A percentile compares a stretch with the other conserved stretches of the same genome.
Conservation (phyloP, 2,329 filamentous ascomycete genomes). For the Penicillium decumbens region DNA sequence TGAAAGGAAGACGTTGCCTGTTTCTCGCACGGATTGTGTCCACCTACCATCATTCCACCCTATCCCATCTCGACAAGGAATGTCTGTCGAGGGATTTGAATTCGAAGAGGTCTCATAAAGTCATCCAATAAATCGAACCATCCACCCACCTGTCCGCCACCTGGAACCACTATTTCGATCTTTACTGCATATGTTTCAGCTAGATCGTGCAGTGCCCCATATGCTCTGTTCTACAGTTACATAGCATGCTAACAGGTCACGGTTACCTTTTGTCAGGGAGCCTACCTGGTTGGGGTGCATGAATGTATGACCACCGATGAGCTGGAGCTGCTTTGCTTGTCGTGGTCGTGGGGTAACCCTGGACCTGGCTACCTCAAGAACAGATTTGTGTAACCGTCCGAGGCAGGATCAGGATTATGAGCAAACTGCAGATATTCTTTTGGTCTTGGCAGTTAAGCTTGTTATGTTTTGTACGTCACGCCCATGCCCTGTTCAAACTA, state of each 20-base stretch:
- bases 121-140: neutral
- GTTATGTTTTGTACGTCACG: neutral
- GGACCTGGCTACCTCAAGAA: neutral
- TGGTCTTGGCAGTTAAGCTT: neutral
- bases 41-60: conserved; percentile 3
- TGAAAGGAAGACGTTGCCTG: neutral
- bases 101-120: neutral
- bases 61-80: neutral
- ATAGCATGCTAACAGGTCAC: conserved; percentile 4
- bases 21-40: conserved; percentile 8
- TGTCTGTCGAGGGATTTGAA: neutral
- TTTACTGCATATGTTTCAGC: conserved; percentile 9
- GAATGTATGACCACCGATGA: conserved; percentile 6
- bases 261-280: conserved; percentile 9
- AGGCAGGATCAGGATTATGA: no score
- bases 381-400: conserved; percentile 5
- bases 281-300: conserved; percentile 4
- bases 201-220: neutral
- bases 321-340: neutral
- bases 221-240: conserved; percentile 16
- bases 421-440: neutral
- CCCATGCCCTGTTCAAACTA: neutral
- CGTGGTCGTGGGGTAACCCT: conserved; percentile 1
- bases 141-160: neutral
- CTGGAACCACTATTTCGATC: neutral